Evolutionary conservation across 1,284 basidiomycete species (phyloP), one percentile per base, ranked within the genome.

Genomic region (Apiotrichum gamsii): DNA sequence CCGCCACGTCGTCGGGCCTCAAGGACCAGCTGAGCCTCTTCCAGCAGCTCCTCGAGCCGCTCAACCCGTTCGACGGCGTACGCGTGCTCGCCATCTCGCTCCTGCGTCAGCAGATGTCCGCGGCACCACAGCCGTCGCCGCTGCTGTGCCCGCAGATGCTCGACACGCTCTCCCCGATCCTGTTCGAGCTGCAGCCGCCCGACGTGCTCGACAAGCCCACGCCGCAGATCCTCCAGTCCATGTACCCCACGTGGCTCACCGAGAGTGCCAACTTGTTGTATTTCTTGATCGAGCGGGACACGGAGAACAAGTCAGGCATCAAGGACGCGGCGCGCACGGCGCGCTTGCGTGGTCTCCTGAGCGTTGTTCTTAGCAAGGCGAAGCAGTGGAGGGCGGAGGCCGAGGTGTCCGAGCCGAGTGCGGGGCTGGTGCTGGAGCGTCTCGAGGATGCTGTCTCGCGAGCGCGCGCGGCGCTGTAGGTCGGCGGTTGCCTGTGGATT

Each of bases 11-110:
- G 13, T 45, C 44, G 13, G 20, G 31, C 0, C 30, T 51, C 8
- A 32, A 38, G 3, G 57, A 62, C 24, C 54, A 62, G 39, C 52
- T 62, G 20, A 32, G 56, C 14, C 52, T 67, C 1, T 57, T 57
- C 34, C 56, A 60, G 45, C 62, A 62, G 61, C 50, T 68, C 5
- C 42, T 67, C n/a, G 65, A 68, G 35, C 62, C 63, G 13, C 45
- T 51, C 3, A 65, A 68, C 45, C 65, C 65, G 1, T 70, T 65
- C 49, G 60, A 65, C 9, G 54, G 54, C 11, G 49, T 68, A 21
- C 54, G 65, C n/a, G 49, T 66, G 11, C 52, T 61, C 39, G 45
- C 52, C 8, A 45, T 70, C 11, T 54, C 56, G 21, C 35, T 70
- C 5, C 47, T 67, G 3, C 59, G 65, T 11, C 58, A 67, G 24